phyloP scores from a whole-genome alignment of 1,139 yeast genomes.

The Yamadazyma jaroonii region DNA sequence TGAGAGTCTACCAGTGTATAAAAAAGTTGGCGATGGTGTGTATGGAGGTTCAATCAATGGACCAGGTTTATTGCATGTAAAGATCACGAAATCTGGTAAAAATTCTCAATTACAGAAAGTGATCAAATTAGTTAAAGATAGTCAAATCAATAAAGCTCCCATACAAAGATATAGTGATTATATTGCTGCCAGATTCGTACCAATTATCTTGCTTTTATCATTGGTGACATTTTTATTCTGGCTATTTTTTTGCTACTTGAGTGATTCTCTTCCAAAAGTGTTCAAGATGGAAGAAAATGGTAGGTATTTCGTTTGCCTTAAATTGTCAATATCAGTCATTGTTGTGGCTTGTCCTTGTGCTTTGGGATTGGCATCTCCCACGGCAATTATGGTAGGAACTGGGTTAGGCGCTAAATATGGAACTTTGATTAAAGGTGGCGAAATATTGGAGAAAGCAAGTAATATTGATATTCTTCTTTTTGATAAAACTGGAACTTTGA shows the following conservation, averaged over 20 bases:
- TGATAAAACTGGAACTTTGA: constrained; percentile 95
- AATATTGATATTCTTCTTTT: constrained; percentile 68
- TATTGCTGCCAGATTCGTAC: constrained; percentile 85
- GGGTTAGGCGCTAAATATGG: constrained; percentile 94
- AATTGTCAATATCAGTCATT: constrained; percentile 86
- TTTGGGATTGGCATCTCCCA: constrained; percentile 93
- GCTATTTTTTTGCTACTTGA: constrained; percentile 45
- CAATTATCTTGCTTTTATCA: constrained; percentile 63
- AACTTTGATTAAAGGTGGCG: constrained; percentile 91
- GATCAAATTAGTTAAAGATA: constrained; percentile 80
- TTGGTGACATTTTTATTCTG: constrained; percentile 67
- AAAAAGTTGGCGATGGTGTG: constrained; percentile 57
- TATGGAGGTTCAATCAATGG: constrained; percentile 94
- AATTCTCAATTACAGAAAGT: constrained; percentile 87
- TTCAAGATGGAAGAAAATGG: constrained; percentile 57
- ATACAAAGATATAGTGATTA: constrained; percentile 86
- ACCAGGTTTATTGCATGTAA: constrained; percentile 65
- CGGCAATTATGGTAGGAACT: constrained; percentile 98
- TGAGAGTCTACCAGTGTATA: constrained; percentile 74
- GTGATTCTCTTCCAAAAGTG: constrained; percentile 47
- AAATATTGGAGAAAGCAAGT: constrained; percentile 73
- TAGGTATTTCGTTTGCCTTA: constrained; percentile 64
- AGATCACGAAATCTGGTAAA: constrained; percentile 70
- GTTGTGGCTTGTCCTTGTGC: constrained; percentile 99
- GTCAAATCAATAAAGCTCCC: constrained; percentile 87